phyloP scores from a whole-genome alignment of 208 protist genomes.

The Trypanosoma melophagium region DNA sequence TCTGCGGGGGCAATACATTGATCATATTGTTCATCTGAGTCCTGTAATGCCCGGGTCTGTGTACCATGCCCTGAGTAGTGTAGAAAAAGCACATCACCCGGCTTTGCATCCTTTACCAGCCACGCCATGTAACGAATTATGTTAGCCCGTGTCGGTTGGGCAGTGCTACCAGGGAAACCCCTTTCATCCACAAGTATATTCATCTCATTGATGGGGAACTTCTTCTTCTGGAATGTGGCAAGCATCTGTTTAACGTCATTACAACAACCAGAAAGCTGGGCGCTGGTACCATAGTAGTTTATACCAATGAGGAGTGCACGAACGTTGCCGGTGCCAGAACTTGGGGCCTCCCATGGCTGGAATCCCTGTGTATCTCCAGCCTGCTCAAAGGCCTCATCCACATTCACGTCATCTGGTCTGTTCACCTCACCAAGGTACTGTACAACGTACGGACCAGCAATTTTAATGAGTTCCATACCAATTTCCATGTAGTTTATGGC shows the following conservation, averaged over 20 bases:
- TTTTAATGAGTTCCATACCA: conserved; percentile 38
- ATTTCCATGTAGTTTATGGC: conserved; percentile 41
- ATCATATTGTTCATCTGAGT: conserved; percentile 71
- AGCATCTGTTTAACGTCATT: conserved; percentile 70
- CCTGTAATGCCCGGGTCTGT: conserved; percentile 43
- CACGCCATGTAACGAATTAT: conserved; percentile 80
- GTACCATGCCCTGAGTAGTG: conserved; percentile 84
- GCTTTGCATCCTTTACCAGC: conserved; percentile 57
- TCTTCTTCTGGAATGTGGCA: conserved; percentile 55
- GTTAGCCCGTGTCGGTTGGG: conserved; percentile 47
- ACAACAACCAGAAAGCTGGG: conserved; percentile 63
- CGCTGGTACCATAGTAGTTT: conserved; percentile 70
- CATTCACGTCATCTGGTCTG: conserved; percentile 37
- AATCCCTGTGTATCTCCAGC: conserved; percentile 32
- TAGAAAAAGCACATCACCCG: conserved; percentile 81
- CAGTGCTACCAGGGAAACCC: conserved; percentile 43
- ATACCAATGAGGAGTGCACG: conserved; percentile 71
- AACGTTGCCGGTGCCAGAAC: conserved; percentile 36
- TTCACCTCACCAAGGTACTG: conserved; percentile 46
- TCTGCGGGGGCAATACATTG: conserved; percentile 73
- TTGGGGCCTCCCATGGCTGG: conserved; percentile 32
- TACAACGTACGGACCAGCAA: conserved; percentile 53
- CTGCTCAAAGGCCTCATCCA: conserved; percentile 50
- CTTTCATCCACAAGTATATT: conserved; percentile 73
- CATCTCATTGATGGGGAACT: conserved; percentile 48